phyloP scores from a whole-genome alignment of 768 basidiomycete genomes.

The Mycena belliarum region DNA sequence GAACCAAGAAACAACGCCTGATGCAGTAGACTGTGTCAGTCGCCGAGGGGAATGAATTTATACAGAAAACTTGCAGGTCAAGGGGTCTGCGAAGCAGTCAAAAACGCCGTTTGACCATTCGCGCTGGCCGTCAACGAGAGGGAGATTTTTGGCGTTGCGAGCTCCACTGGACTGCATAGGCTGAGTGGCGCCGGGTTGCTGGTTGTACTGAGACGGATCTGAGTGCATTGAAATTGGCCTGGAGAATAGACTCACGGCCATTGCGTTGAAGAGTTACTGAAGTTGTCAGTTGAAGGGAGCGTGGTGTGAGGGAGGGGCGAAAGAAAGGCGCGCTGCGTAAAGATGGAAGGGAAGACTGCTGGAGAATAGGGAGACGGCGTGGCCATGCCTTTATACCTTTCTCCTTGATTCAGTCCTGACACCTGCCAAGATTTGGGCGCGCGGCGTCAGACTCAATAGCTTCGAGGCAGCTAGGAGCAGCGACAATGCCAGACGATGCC shows the following conservation, averaged over 20 bases:
- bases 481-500: not conserved
- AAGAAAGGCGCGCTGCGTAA: constrained; percentile 15
- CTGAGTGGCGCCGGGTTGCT: constrained; percentile 21
- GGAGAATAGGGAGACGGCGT: not conserved
- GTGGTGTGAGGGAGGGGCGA: not conserved
- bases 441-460: not conserved
- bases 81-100: constrained; percentile 19
- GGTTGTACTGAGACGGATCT: constrained; percentile 15
- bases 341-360: not conserved
- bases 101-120: constrained; percentile 22
- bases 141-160: constrained; percentile 21
- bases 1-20: constrained; percentile 24
- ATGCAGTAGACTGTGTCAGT: no score
- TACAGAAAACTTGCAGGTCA: constrained; percentile 8
- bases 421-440: constrained; percentile 4
- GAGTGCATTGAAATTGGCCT: not conserved
- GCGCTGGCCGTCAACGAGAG: constrained; percentile 19
- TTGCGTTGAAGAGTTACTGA: not conserved
- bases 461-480: not conserved
- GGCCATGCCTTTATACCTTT: constrained; percentile 5
- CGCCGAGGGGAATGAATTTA: not conserved
- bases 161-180: constrained; percentile 19
- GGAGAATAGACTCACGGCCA: constrained; percentile 13
- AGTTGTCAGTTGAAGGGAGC: constrained; percentile 9
- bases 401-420: constrained; percentile 10